Evolutionary conservation across 192 early-diverging fungal species (phyloP), one percentile per base, ranked within the genome.

Genomic region (Linnemannia hyalina): DNA sequence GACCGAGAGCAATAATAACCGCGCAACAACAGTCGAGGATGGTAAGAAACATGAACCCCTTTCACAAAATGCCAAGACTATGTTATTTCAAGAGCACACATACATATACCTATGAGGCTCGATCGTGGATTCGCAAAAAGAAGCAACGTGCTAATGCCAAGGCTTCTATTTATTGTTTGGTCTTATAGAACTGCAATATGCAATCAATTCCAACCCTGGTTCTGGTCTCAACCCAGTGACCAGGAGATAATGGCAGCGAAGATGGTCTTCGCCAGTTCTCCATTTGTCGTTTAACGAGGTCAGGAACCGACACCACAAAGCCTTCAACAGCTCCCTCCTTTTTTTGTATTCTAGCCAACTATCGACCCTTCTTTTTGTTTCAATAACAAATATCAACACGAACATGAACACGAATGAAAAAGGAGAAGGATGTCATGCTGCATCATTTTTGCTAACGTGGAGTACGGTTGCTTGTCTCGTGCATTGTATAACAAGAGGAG

Each of bases 11-110:
- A 79, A 76, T 75, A 63, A 70, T 36, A 81, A 75, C 20, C 60
- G 60, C 26, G 29, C 60, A 65, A 32, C 60, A 65, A 86, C 79
- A n/a, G 22, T 86, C 22, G 84, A 86, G 29, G 84, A 86, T 69
- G 84, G 84, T 86, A 75, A 74, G 68, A 38, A 36, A 3, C 16
- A 1, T 7, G 6, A 2, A 4, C 6, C 20, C 4, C 3, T 38
- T 10, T 70, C 7, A 18, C 20, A 70, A 70, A 71, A 22, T 32
- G 60, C 60, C 60, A 65, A 65, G 70, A 71, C 35, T 23, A 22
- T 70, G 9, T 16, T 41, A 40, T n/a, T 40, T 0, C 36, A 13
- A 10, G 40, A 23, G 40, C 18, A 35, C 32, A 42, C 36, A 71
- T 10, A 71, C n/a, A 32, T 35, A 49, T n/a, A 16, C 38, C 2